Base-by-base conservation (phyloP, 768 basidiomycete genomes). In the Dendrothele bispora region DNA sequence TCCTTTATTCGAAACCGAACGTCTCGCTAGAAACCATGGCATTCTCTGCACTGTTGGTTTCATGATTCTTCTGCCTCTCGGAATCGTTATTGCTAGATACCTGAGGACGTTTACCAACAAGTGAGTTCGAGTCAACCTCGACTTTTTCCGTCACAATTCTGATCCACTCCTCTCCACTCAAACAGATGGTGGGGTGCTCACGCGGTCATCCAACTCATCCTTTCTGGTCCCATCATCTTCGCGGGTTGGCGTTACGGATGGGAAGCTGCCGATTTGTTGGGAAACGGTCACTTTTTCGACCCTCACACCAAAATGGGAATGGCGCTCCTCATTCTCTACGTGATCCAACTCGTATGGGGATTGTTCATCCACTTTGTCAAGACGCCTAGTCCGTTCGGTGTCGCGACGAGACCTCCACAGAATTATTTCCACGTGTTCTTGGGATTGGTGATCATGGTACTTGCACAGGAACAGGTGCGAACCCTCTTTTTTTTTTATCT, bases 361-460 rank as follows among this genome's bases (percentile, higher is more conserved):
- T 47, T 61, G 1, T 41, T 78, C 60, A 75, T 81, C 37, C 83
- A 86, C 61, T 77, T 60, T 42, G 50, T 78, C 63, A 84, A 84
- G 58, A 56, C 68, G 43, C 68, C 65, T 5, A 51, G 60, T 1
- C 60, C 65, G 1, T 39, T 66, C 18, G 58, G 57, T 63, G 72
- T 63, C 56, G 54, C 52, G 68, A 68, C 43, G 55, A 63, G 83
- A 24, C 67, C 80, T 7, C 71, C 75, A 26, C 81, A 73, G 38
- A 80, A 78, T 55, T 83, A 80, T 62, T 45, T 77, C 24, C 83
- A 85, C 52, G 78, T 72, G 7, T 46, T 74, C 3, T 55, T 85
- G 20, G 84, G 84, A 2, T 59, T 84, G 6, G 61, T 65, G 0
- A 83, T 82, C 43, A 67, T 86, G 41, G 74, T 64, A 1, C 61